Conservation (phyloP, 2,329 filamentous ascomycete species). For the Anisogramma anomala region DNA sequence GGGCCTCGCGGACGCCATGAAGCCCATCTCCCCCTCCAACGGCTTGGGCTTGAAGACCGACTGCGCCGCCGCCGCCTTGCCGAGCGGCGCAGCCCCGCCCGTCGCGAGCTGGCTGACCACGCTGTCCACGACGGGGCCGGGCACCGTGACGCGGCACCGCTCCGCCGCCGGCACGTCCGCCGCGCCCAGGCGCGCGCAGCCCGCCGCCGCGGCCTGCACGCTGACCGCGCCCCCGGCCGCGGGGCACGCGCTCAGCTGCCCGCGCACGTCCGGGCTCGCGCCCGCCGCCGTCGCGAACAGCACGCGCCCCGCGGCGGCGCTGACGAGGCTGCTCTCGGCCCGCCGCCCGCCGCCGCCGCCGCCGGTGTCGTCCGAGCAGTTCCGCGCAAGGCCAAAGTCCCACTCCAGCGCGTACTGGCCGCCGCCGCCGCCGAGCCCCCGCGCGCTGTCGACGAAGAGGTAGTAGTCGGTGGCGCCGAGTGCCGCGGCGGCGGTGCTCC, state of each 20-base stretch:
- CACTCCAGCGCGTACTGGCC: not conserved
- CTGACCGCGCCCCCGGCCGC: not conserved
- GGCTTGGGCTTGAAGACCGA: too few relatives aligned
- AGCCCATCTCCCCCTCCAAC: too few relatives aligned
- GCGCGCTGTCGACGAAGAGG: not conserved
- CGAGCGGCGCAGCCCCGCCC: too few relatives aligned
- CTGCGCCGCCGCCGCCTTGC: too few relatives aligned
- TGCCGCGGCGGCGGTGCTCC: not conserved
- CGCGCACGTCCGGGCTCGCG: not conserved
- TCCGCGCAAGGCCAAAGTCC: slow-evolving; percentile 2
- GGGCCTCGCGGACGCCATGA: too few relatives aligned
- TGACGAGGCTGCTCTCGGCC: not conserved
- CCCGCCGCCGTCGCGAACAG: not conserved
- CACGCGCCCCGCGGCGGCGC: not conserved
- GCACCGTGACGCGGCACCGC: too few relatives aligned
- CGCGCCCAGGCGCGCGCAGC: not conserved
- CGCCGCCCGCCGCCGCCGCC: not conserved
- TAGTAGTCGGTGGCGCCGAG: slow-evolving; percentile 2
- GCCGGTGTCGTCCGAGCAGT: not conserved
- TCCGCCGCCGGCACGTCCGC: not conserved
- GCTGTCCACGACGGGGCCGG: too few relatives aligned
- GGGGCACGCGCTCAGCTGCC: not conserved
- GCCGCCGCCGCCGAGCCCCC: not conserved
- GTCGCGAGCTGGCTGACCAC: too few relatives aligned
- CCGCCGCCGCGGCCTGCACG: not conserved